Base-by-base conservation (phyloP, 495 filamentous ascomycete genomes). In the Lophium mytilinum region DNA sequence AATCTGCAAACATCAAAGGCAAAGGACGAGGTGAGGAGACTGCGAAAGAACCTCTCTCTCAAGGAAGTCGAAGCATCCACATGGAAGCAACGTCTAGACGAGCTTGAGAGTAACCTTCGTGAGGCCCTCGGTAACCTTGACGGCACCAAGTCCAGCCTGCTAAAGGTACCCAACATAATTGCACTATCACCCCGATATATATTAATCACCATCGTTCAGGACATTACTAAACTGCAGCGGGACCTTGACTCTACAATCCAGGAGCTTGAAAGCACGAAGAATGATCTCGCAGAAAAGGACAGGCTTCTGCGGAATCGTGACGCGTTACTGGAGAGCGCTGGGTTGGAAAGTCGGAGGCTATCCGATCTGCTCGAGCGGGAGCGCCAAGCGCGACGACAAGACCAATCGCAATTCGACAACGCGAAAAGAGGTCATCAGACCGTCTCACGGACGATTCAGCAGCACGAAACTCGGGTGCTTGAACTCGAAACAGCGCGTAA, bases 291-390 rank as follows among this genome's bases (percentile, higher is more conserved):
- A 18, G 91, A 97, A 66, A 96, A 91, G 67, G 90, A 96, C 50
- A 83, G 85, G 30, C 75, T 94, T 54, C 83, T 98, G 62, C 88
- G 87, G 52, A 89, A 93, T 64, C 88, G 93, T n/a, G 91, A 97
- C 61, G 78, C 81, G 30, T 77, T 96, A n/a, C 81, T 98, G 14
- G 93, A 98, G 71, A 87, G 81, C 49, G 84, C 92, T 63, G 88
- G 83, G 0, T 83, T 96, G 41, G 93, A 98, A 67, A 86, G 82
- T 34, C 81, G 87, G 50, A 90, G 90, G 65, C 74, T 97, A 30
- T 82, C 83, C 6, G 92, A 97, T 51, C 75, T 96, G 45, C 83
- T 97, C 33, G 93, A 98, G 33, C 92, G 92, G 52, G 93, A 98
- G 72, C 84, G 90, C 35, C 81, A 88, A 62, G 83, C 82, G 48